Percentiles rank a stretch among this genome's conserved stretches.
phyloP scores from a whole-genome alignment of 1,284 basidiomycete species.

The Ceratobasidium sp. region DNA sequence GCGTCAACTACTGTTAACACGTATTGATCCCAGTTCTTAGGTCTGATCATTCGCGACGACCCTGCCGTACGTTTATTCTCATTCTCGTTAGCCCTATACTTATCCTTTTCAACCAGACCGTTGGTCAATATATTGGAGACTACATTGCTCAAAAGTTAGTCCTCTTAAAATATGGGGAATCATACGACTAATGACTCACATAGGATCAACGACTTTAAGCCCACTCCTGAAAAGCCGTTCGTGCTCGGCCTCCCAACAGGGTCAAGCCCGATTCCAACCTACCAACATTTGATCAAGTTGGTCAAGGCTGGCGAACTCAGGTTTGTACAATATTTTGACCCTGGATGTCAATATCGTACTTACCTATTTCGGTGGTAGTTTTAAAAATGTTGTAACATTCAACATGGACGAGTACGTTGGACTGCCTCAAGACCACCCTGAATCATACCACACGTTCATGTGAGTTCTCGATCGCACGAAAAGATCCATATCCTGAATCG shows the following conservation, averaged over 20 bases:
- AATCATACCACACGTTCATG: slow-evolving; percentile 93
- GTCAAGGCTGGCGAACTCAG: no score
- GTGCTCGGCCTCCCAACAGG: slow-evolving; percentile 88
- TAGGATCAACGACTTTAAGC: slow-evolving; percentile 78
- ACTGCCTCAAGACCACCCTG: slow-evolving; percentile 78
- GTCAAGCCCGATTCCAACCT: slow-evolving; percentile 85
- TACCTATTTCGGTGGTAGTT: slow-evolving; percentile 54
- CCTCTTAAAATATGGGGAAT: neutral
- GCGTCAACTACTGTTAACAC: no score
- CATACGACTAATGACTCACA: neutral
- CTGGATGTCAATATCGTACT: no score
- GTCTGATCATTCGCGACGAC: slow-evolving; percentile 85
- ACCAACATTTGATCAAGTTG: slow-evolving; percentile 79
- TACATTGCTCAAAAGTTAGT: slow-evolving; percentile 80
- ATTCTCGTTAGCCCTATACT: slow-evolving; percentile 54
- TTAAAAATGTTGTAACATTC: slow-evolving; percentile 85
- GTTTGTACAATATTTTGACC: no score
- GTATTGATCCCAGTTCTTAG: slow-evolving; percentile 50
- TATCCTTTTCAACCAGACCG: slow-evolving; percentile 58
- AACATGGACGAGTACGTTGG: slow-evolving; percentile 95
- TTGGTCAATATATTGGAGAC: slow-evolving; percentile 77
- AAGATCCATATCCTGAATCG: neutral
- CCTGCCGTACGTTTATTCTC: slow-evolving; percentile 49
- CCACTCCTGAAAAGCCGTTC: slow-evolving; percentile 75
- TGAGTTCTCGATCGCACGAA: slow-evolving; percentile 40